Evolutionary conservation across 2,329 filamentous ascomycete species (phyloP), one percentile per base, ranked within the genome.

Genomic region (Pseudocercospora eumusae): DNA sequence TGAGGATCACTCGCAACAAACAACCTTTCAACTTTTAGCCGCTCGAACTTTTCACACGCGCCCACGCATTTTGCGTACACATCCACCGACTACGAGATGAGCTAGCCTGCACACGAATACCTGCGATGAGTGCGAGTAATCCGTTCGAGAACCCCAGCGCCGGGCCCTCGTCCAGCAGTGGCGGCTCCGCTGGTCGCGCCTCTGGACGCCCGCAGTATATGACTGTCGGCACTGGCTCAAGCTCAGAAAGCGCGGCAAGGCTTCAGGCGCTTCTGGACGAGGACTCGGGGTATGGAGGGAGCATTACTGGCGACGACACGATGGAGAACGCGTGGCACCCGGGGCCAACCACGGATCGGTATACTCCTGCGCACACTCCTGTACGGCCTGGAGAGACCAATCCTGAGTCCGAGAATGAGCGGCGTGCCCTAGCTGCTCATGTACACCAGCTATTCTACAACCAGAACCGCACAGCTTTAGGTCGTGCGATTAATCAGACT

Each of bases 401-500:
- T 70, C 74, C 76, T 40, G 76, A 79, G 56, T 76, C 80, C 73
- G 87, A 90, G 56, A 80, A 86, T 66, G 88, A 91, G 72, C 84
- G 84, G 70, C 84, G 85, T 68, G 80, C 84, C 49, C 86, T 93
- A 68, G 88, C 91, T 40, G 90, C 89, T 73, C 91, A 96, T 76
- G 87, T 97, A 54, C 89, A 96, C 73, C 95, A 98, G 79, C 84
- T 98, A 67, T 91, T 91, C 82, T 97, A 96, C 79, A 98, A 98
- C 76, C 87, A 92, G 71, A 96, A 98, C 75, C 88, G 93, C 62
- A 90, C 88, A 5, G 87, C 90, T 31, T 85, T 99, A n/a, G 91
- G 87, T 47, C 89, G 93, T 63, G 90, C 92, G 13, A 97, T 99
- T 73, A 90, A 88, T 72, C 86, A 88, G 69, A 93, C 93, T 8